Evolutionary conservation across 257 asterid genomes (phyloP).

Genomic region (Rhazya stricta): DNA sequence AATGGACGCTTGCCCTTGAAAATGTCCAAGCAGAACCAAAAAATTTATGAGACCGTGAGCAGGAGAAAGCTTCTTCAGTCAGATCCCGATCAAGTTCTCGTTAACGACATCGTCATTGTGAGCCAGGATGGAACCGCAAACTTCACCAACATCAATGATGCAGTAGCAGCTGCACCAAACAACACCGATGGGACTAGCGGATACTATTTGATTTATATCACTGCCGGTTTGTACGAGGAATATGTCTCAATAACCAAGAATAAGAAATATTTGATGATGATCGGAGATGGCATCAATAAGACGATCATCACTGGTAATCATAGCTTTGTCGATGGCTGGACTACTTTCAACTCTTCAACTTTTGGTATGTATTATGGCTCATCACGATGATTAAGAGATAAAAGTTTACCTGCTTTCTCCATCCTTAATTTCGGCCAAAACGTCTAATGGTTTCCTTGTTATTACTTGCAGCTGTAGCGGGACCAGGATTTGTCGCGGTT

Average conservation of each 20-base stretch:
- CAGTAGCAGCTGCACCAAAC: slow-evolving; percentile 55
- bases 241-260: slow-evolving; percentile 51
- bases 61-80: slow-evolving; percentile 47
- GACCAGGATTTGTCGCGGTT: slow-evolving; percentile 47
- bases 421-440: not conserved
- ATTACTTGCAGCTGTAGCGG: slow-evolving; percentile 51
- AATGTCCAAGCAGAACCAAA: slow-evolving; percentile 34
- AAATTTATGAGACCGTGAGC: slow-evolving; percentile 26
- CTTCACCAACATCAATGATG: slow-evolving; percentile 55
- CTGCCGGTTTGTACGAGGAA: slow-evolving; percentile 64
- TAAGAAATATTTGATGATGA: slow-evolving; percentile 61
- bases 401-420: too few relatives aligned
- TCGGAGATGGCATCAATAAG: slow-evolving; percentile 69
- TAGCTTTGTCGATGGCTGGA: slow-evolving; percentile 70
- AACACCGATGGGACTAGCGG: slow-evolving; percentile 42
- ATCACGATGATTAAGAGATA: not conserved
- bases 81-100: slow-evolving; percentile 30
- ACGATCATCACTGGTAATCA: slow-evolving; percentile 68
- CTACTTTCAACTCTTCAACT: slow-evolving; percentile 66
- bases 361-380: slow-evolving; percentile 38
- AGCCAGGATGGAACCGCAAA: slow-evolving; percentile 52
- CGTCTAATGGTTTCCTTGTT: not conserved
- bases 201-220: slow-evolving; percentile 49
- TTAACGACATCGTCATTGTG: slow-evolving; percentile 53
- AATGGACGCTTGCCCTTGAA: slow-evolving; percentile 40